phyloP scores from a whole-genome alignment of 345 rosid genomes.

The Cochlearia excelsa region DNA sequence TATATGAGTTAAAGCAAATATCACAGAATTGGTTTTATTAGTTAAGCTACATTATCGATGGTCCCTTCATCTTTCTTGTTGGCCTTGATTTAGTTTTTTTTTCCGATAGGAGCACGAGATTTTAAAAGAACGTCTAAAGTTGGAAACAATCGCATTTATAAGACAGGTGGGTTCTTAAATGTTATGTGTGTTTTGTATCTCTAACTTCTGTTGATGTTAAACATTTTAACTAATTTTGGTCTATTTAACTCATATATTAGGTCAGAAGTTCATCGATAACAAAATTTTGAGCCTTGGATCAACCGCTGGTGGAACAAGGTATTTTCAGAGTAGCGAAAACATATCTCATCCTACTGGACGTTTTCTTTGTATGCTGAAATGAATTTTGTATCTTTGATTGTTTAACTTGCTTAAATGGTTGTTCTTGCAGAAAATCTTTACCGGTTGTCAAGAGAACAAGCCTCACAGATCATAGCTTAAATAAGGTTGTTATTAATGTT shows the following conservation, averaged over 20 bases:
- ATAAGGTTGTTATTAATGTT: conserved; percentile 25
- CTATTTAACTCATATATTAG: conserved; percentile 28
- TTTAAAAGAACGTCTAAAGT: conserved; percentile 32
- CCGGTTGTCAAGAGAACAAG: conserved; percentile 34
- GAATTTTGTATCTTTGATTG: conserved; percentile 8
- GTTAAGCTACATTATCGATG: background rate
- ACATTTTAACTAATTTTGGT: conserved; percentile 23
- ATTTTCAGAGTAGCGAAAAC: conserved; percentile 12
- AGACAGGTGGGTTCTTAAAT: conserved; percentile 45
- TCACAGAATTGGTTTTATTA: conserved; percentile 9
- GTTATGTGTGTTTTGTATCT: conserved; percentile 23
- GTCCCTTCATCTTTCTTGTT: conserved; percentile 19
- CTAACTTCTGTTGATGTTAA: conserved; percentile 26
- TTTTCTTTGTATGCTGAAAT: conserved; percentile 18
- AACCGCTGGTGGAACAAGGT: conserved; percentile 46
- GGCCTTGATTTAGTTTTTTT: conserved; percentile 12
- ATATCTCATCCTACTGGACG: conserved; percentile 4
- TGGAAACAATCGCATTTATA: conserved; percentile 28
- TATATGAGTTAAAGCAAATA: conserved; percentile 1
- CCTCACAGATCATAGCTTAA: conserved; percentile 24
- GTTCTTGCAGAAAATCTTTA: conserved; percentile 31
- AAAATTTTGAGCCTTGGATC: conserved; percentile 43
- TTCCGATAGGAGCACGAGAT: conserved; percentile 44
- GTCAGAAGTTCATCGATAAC: conserved; percentile 34
- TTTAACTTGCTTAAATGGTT: conserved; percentile 17